Evolutionary conservation across 139 green algal genomes (phyloP).

Genomic region (Closterium sp.): DNA sequence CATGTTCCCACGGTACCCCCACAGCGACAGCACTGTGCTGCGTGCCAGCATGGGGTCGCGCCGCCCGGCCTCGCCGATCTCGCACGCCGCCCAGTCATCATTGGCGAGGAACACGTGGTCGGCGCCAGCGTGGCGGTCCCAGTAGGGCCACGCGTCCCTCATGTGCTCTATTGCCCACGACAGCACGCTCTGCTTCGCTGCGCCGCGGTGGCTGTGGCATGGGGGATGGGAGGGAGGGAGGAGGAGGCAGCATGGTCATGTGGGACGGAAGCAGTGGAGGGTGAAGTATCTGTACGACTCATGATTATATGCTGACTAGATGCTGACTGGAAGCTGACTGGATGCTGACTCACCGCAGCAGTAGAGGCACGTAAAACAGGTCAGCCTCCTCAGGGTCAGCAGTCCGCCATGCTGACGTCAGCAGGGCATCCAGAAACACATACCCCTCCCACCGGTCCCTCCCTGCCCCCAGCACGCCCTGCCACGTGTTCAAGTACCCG

Average conservation of each 20-base stretch:
- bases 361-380: constrained; percentile 44
- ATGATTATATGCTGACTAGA: background rate
- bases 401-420: constrained; percentile 62
- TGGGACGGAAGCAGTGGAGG: too few relatives aligned
- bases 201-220: background rate
- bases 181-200: background rate
- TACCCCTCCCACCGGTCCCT: constrained; percentile 21
- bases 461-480: background rate
- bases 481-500: constrained; percentile 21
- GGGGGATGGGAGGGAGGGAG: background rate
- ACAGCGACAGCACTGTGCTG: constrained; percentile 6
- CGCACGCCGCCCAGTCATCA: constrained; percentile 66
- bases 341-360: background rate
- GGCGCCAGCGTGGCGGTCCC: constrained; percentile 57
- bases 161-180: constrained; percentile 52
- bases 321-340: background rate
- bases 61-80: background rate
- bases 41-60: constrained; percentile 6
- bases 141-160: constrained; percentile 59
- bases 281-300: too few relatives aligned
- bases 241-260: background rate
- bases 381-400: constrained; percentile 61
- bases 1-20: constrained; percentile 13
- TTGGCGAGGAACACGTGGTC: constrained; percentile 69
- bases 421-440: constrained; percentile 58